phyloP scores from a whole-genome alignment of 306 rosid genomes.

The Citrullus amarus region DNA sequence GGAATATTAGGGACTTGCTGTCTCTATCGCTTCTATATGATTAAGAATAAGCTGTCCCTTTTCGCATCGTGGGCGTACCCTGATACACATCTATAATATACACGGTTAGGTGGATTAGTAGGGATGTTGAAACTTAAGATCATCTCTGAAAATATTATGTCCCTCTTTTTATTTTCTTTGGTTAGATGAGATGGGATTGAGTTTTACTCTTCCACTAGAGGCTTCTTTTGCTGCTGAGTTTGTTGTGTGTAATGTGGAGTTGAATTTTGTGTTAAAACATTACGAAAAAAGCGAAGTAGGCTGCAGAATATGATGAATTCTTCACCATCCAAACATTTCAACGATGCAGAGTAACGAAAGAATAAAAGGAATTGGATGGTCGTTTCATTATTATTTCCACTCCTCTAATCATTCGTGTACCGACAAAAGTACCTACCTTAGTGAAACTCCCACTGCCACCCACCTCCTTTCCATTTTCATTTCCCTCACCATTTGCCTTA shows the following conservation, averaged over 20 bases:
- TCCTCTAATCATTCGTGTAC: conserved; percentile 30
- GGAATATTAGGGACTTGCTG: neutral
- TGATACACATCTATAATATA: neutral
- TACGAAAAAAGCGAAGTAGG: neutral
- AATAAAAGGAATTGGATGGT: neutral
- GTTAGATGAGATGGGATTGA: neutral
- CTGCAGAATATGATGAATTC: conserved; percentile 3
- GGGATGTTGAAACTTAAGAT: neutral
- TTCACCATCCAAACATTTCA: conserved; percentile 11
- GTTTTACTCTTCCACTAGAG: neutral
- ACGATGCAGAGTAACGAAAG: neutral
- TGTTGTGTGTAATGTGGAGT: neutral
- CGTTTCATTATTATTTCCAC: conserved; percentile 32
- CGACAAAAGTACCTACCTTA: conserved; percentile 25
- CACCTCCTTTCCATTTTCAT: neutral
- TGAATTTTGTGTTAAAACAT: neutral
- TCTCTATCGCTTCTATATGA: neutral
- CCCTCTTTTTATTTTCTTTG: neutral
- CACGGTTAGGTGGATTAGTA: neutral
- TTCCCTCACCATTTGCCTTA: neutral
- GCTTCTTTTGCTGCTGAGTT: conserved; percentile 1
- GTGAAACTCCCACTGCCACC: conserved; percentile 8
- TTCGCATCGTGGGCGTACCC: neutral
- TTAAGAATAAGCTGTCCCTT: neutral
- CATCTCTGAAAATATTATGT: neutral